Evolutionary conservation across 1,284 basidiomycete genomes (phyloP), one percentile per base, ranked within the genome.

Genomic region (Rhodotorula sp.): DNA sequence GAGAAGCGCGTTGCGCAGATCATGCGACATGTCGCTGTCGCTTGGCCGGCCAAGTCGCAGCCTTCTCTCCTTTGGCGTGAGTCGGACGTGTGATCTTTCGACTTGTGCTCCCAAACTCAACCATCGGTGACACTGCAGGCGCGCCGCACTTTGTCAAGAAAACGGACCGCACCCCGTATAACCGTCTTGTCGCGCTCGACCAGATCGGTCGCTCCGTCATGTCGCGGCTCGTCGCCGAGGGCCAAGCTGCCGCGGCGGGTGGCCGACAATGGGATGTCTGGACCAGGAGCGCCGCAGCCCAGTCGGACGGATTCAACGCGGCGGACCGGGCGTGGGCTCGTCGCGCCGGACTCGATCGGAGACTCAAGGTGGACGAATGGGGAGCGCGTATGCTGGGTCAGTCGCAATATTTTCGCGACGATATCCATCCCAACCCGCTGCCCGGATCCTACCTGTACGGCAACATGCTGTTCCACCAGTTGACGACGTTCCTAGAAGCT

Each of bases 381-480:
- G 73, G 68, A 6, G 45, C 60, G 10, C 54, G 58, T 48, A 75
- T 75, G 70, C 61, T 72, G 18, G 65, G 73, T 26, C 62, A 63
- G 49, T 3, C 60, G 0, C 56, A n/a, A 1, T 26, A 69, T 38
- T 75, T 75, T 57, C 59, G 66, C 7, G 73, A 75, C 49, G 62
- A 72, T 6, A 62, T 75, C 5, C 73, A 71, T 38, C 73, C 73
- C 1, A 38, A 66, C 1, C 66, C 73, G 0, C 45, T 75, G 19
- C 73, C 73, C 0, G 73, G 70, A 0, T 66, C 64, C 15, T 75
- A 62, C 56, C 58, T 75, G 5, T 75, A 72, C 62, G 71, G 71
- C 38, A 75, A 75, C 62, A 75, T 75, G 71, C 60, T 75, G 4
- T 21, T 75, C 26, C 64, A 69, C 31, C 58, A 59, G n/a, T 43